Percentiles rank a stretch among this genome's conserved stretches.
These are phyloP conservation scores for Barnettozyma vustinii DNA, from an alignment of 805 yeast species.

Conservation along the genomic window DNA sequence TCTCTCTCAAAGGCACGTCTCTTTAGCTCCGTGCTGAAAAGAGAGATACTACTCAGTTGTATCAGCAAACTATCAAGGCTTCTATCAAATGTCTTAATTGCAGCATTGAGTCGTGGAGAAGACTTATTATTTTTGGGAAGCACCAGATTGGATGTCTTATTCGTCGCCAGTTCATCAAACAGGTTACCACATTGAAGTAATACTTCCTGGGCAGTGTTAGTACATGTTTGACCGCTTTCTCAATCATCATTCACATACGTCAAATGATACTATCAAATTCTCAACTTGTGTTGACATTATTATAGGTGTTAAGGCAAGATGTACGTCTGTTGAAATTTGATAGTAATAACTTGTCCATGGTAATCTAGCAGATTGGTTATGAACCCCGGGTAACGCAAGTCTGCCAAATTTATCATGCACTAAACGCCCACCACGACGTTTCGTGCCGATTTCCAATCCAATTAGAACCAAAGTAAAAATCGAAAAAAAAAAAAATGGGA, in stretches of 20 bases:
- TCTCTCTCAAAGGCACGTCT: slow-evolving; percentile 15
- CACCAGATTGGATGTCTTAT: slow-evolving; percentile 20
- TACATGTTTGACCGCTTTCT: no score
- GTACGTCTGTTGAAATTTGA: neutral
- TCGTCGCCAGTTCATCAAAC: slow-evolving; percentile 20
- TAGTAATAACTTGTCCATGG: no score
- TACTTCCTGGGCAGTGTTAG: slow-evolving; percentile 16
- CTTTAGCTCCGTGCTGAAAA: slow-evolving; percentile 18
- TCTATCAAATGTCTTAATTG: slow-evolving; percentile 18
- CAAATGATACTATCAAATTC: slow-evolving; percentile 12
- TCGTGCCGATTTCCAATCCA: slow-evolving; percentile 8
- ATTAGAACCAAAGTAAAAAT: slow-evolving; percentile 6
- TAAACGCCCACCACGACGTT: neutral
- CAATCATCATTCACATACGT: slow-evolving; percentile 5
- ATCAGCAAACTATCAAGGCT: slow-evolving; percentile 19
- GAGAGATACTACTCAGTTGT: slow-evolving; percentile 20
- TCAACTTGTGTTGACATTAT: slow-evolving; percentile 16
- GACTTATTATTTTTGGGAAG: slow-evolving; percentile 17
- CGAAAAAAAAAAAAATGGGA: slow-evolving; percentile 5
- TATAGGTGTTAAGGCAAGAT: neutral
- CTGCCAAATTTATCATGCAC: neutral
- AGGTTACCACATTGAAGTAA: slow-evolving; percentile 19
- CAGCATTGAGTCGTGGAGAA: slow-evolving; percentile 7
- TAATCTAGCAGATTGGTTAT: neutral
- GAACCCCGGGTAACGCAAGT: neutral